Base-by-base conservation (phyloP, 2,329 filamentous ascomycete genomes). In the Exophiala phaeomuriformis region DNA sequence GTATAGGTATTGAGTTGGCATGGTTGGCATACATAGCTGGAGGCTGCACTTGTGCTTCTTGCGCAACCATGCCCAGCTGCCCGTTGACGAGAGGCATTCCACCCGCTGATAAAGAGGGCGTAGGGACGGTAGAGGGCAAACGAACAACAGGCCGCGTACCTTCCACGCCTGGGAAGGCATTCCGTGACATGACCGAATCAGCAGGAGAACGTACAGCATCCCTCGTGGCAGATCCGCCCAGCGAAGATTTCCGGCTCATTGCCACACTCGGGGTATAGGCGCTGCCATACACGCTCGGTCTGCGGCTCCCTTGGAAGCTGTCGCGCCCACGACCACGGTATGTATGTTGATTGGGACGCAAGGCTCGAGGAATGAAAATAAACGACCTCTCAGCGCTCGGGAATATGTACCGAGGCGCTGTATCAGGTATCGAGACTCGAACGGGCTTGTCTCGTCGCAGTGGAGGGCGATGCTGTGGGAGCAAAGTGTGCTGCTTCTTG, bases 391-490 rank as follows among this genome's bases (percentile, higher is more conserved):
- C 90, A 44, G 81, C 77, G 1, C 90, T 86, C 4, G 93, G 93
- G 71, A 93, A 95, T 56, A 96, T 90, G 69, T 96, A 96, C 58
- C 87, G 83, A 35, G 89, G 87, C 30, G 59, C 44, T 59, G 86
- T 80, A 30, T 86, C 79, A 1, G 93, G 91, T 40, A 98, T 77
- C 5, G 90, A 96, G 62, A 98, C 88, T 47, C 93, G 85, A 39
- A 97, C 93, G 5, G 93, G 93, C 68, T 97, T 98, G 73, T 98
- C 93, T 64, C 93, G 85, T 58, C 93, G 86, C 46, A 98, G 79
- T 48, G 93, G 93, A 19, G 93, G 93, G 27, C 93, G 84, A 70
- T 97, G 93, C 67, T 97, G 89, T 19, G 93, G 93, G 46, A 98
- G 80, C 63, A 91, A 90, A 39, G 90, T 96, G 71, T 98, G 91